Evolutionary conservation across 257 asterid genomes (phyloP).

Genomic region (Prunella vulgaris): DNA sequence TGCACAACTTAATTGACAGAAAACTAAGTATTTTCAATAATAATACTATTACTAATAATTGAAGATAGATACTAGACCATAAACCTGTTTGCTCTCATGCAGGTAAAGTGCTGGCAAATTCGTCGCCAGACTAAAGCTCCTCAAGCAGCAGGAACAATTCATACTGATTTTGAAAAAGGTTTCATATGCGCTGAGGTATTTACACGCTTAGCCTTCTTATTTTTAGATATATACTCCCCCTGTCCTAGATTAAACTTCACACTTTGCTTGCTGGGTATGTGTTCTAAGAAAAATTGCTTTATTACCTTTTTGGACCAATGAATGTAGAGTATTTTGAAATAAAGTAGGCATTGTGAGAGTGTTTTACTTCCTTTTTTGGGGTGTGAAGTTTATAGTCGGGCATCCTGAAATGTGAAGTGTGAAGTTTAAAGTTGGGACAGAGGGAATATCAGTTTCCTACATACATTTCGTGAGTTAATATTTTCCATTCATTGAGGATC

Average conservation of each 20-base stretch:
- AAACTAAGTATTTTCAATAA: neutral
- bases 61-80: neutral
- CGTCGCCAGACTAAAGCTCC: conserved; percentile 88
- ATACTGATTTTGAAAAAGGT: conserved; percentile 91
- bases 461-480: neutral
- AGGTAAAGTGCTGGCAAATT: conserved; percentile 99
- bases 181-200: conserved; percentile 97
- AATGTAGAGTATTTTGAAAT: too few relatives aligned
- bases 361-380: too few relatives aligned
- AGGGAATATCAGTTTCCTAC: too few relatives aligned
- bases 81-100: conserved; percentile 24
- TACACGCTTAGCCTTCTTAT: conserved; percentile 1
- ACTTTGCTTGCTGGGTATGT: too few relatives aligned
- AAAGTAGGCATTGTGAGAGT: too few relatives aligned
- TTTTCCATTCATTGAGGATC: neutral
- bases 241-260: too few relatives aligned
- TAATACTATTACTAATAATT: neutral
- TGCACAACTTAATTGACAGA: neutral
- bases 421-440: too few relatives aligned
- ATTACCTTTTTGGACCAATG: too few relatives aligned
- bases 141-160: conserved; percentile 98
- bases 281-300: too few relatives aligned
- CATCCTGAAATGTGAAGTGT: too few relatives aligned
- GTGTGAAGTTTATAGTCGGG: too few relatives aligned
- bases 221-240: neutral